Base-by-base conservation (phyloP, 1,284 basidiomycete species). In the Boletellus deceptivus region DNA sequence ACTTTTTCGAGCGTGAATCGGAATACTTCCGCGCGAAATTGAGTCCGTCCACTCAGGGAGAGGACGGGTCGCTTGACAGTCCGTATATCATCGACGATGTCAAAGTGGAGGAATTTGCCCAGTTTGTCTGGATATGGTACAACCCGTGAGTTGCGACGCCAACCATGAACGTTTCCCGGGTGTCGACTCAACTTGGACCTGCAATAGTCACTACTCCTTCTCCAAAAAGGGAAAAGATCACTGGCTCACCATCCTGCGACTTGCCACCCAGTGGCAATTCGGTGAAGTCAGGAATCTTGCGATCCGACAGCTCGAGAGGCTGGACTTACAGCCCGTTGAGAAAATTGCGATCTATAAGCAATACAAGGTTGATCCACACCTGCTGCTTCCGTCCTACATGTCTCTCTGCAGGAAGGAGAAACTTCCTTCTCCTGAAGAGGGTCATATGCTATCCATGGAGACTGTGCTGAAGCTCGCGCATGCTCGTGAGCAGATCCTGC, bases 111-210 rank as follows among this genome's bases (percentile, higher is more conserved):
- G 79, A 84, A 5, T 86, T 88, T 54, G 75, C 78, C 0, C 71
- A 75, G 6, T 80, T 88, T 24, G 61, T 85, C 0, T 87, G 83
- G 83, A 76, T 87, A 0, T 87, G 86, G 65, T 88, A 88, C 48
- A 84, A 86, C 47, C 79, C 80, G 84, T 86, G 60, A 60, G 67
- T 52, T 0, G 29, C 20, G 6, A 37, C 3, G 27, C 20, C 4
- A 7, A 39, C 25, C 31, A 10, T 6, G 24, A 20, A n/a, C 16
- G 10, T 13, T 17, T 40, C 22, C 8, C 22, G 17, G 10, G 29
- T n/a, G 13, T 29, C 18, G 25, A 41, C 33, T 22, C 6, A 33
- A 35, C 41, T 14, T 29, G 22, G 6, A 33, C 29, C 11, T 31
- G 10, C 16, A 5, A 5, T 24, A 50, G 44, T 0, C 4, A 14